Percentiles rank a stretch among this genome's conserved stretches.
Conservation (phyloP, 2,329 filamentous ascomycete species). For the Pseudogymnoascus sp. region DNA sequence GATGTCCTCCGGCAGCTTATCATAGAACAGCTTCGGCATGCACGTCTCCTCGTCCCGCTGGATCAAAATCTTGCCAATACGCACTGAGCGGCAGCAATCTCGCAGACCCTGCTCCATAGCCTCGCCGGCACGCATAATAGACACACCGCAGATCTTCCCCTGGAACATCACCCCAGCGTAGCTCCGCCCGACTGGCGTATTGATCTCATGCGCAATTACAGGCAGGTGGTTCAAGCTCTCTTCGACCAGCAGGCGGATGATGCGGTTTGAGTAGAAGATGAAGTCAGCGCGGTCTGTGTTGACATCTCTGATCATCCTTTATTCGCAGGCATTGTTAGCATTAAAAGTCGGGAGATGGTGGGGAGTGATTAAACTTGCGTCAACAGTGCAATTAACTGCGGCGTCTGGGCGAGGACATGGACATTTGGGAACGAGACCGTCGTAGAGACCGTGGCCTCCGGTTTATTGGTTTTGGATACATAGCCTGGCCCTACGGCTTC, state of each 20-base stretch:
- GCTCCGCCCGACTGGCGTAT: conserved; percentile 77
- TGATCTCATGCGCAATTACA: conserved; percentile 79
- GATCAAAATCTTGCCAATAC: conserved; percentile 97
- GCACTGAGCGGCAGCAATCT: conserved; percentile 94
- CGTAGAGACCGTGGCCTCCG: conserved; percentile 80
- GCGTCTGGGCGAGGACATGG: conserved; percentile 82
- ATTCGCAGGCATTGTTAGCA: conserved; percentile 9
- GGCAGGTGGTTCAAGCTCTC: conserved; percentile 96
- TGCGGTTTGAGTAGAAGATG: conserved; percentile 98
- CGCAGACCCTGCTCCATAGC: conserved; percentile 96
- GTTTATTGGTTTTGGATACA: conserved; percentile 66
- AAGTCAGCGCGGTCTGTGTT: conserved; percentile 89
- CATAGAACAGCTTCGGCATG: conserved; percentile 89
- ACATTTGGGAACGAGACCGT: conserved; percentile 78
- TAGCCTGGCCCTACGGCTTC: conserved; percentile 76
- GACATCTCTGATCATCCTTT: conserved; percentile 89
- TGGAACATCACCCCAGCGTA: conserved; percentile 93
- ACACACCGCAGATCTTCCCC: conserved; percentile 96
- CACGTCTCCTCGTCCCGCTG: conserved; percentile 94
- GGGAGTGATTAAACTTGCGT: conserved; percentile 63
- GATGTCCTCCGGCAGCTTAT: conserved; percentile 94
- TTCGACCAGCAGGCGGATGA: conserved; percentile 92
- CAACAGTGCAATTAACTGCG: conserved; percentile 91
- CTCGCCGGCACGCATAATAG: conserved; percentile 96
- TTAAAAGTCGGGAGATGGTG: too few species aligned